A percentile compares a stretch with the other conserved stretches of the same genome.
These are phyloP conservation scores for Venturia pyrina DNA, from an alignment of 2,329 filamentous ascomycete genomes.

Conservation along the genomic window DNA sequence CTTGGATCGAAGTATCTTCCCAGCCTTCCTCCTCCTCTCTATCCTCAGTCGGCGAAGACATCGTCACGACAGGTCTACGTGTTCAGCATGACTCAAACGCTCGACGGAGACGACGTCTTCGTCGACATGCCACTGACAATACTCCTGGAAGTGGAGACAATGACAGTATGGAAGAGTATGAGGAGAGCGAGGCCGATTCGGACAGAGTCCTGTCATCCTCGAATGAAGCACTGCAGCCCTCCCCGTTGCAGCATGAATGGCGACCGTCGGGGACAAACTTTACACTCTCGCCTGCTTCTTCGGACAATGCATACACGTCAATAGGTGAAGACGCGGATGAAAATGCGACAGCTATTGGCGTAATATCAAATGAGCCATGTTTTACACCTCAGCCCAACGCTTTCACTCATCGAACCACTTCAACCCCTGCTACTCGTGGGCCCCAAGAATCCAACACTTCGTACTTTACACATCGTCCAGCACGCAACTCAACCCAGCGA, in stretches of 20 bases:
- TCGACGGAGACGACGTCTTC: slow-evolving; percentile 47
- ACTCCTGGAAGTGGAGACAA: slow-evolving; percentile 33
- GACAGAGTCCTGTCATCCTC: slow-evolving; percentile 59
- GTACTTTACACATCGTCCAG: slow-evolving; percentile 24
- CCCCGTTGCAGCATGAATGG: slow-evolving; percentile 24
- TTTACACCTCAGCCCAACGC: slow-evolving; percentile 89
- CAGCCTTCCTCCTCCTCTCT: slow-evolving; percentile 89
- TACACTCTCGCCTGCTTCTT: slow-evolving; percentile 11
- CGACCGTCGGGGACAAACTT: slow-evolving; percentile 14
- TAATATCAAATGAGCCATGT: slow-evolving; percentile 35
- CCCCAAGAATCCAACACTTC: slow-evolving; percentile 37
- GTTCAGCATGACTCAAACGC: slow-evolving; percentile 57
- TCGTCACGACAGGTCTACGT: slow-evolving; percentile 77
- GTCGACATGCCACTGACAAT: slow-evolving; percentile 25
- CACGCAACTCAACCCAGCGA: slow-evolving; percentile 21
- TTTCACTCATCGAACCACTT: slow-evolving; percentile 72
- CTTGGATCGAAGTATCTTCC: slow-evolving; percentile 90
- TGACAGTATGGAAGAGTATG: slow-evolving; percentile 79
- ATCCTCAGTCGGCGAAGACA: slow-evolving; percentile 75
- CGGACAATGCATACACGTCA: slow-evolving; percentile 15
- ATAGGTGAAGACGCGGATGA: slow-evolving; percentile 56
- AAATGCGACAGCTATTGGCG: slow-evolving; percentile 71
- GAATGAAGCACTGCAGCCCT: slow-evolving; percentile 38
- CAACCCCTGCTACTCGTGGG: slow-evolving; percentile 35
- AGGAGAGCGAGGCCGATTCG: slow-evolving; percentile 85